phyloP scores from a whole-genome alignment of 1,284 basidiomycete genomes.

The Lignosus rhinocerotis region DNA sequence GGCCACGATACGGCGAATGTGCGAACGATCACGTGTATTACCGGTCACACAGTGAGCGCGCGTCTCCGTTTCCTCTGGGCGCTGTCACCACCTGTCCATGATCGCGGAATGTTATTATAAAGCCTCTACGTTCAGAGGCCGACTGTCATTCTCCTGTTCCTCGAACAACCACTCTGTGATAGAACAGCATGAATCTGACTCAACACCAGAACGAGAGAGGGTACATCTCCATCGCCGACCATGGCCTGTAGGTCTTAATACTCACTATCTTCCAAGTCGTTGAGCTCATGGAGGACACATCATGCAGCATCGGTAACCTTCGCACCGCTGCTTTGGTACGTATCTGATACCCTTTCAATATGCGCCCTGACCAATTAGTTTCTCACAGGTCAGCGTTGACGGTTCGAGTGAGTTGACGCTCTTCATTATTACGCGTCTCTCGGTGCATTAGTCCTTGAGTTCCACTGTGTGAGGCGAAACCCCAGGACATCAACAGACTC shows the following conservation, averaged over 20 bases:
- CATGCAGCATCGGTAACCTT: slow-evolving; percentile 72
- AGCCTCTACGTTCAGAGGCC: background rate
- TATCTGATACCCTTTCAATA: slow-evolving; percentile 2
- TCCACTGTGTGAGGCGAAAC: no score
- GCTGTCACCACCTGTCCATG: background rate
- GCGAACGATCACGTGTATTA: slow-evolving; percentile 2
- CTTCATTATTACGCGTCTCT: background rate
- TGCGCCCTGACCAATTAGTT: background rate
- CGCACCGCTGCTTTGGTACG: slow-evolving; percentile 74
- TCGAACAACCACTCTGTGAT: background rate
- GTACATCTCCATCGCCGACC: slow-evolving; percentile 30
- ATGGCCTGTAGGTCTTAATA: slow-evolving; percentile 26
- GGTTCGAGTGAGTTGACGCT: slow-evolving; percentile 61
- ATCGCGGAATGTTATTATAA: background rate
- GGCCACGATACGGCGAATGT: background rate
- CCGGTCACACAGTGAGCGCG: slow-evolving; percentile 4
- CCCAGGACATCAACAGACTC: no score
- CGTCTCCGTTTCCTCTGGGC: background rate
- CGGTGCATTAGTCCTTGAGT: background rate
- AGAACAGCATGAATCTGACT: slow-evolving; percentile 20
- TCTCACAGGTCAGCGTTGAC: slow-evolving; percentile 64
- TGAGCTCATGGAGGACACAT: background rate
- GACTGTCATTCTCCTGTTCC: background rate
- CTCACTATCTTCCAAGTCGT: no score
- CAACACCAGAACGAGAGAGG: slow-evolving; percentile 24